Base-by-base conservation (phyloP, 192 early-diverging fungal genomes). In the Funneliformis mosseae region DNA sequence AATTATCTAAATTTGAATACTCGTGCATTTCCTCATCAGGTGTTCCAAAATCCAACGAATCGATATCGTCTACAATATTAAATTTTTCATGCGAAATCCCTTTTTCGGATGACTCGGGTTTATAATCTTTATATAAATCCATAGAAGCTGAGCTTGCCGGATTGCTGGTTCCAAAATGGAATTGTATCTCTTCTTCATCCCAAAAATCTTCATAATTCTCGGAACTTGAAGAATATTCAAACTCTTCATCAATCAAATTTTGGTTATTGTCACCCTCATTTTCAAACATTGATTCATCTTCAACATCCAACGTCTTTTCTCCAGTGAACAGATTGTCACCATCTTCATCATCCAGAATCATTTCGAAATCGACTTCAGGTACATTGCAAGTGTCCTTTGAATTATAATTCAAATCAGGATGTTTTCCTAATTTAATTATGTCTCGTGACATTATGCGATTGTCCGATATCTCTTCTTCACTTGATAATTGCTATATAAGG, bases 221-320 rank as follows among this genome's bases (percentile, higher is more conserved):
- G 33, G 64, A 67, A 33, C 33, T 14, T 33, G 64, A 67, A 7
- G 64, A 33, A 7, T 67, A 10, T 18, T 38, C 64, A 14, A 67
- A 67, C 16, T 33, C 64, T 41, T 33, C 21, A n/a, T 45, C 42
- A 46, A 16, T 10, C n/a, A 72, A 72, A 72, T 42, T 39, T 45
- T 42, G 41, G 18, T 72, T 9, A 45, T 59, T 28, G 16, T 74
- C 72, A 28, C 33, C 8, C 43, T 16, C n/a, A 43, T 9, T 10
- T 4, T 74, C 72, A 55, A 72, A 72, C n/a, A 45, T 21, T 43
- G 43, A 72, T 72, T 72, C 70, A 46, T 72, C 70, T 27, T 67
- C 64, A 71, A 45, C 42, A 21, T 71, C 42, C n/a, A n/a, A 18
- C 7, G 6, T 39, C 27, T n/a, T 43, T 43, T 72, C 70, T 45